Base-by-base conservation (phyloP, 108 stramenopile genomes). In the Pseudonitzschia multiseries region DNA sequence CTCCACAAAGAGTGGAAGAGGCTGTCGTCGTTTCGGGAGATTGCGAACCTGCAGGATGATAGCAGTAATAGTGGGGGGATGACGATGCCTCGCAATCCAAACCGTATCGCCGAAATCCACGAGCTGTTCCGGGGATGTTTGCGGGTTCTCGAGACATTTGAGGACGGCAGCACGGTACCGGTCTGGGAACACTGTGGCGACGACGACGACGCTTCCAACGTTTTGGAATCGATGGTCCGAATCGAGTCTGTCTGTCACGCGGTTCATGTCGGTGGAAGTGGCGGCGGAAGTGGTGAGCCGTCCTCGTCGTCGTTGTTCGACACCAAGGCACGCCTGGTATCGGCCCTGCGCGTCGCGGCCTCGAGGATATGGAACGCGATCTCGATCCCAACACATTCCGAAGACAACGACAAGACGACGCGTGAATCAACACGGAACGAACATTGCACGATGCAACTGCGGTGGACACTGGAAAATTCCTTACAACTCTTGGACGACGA, bases 111-210 rank as follows among this genome's bases (percentile, higher is more conserved):
- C 24, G 52, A 50, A 56, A 57, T 57, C 48, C 29, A 69, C 29
- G 53, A 56, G 26, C 24, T 32, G 2, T 50, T 56, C 22, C 52
- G 2, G 32, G 32, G 10, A 22, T 52, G 29, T 15, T 56, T 69
- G 53, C 54, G 33, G 52, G 53, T 56, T 56, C 31, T 56, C 1
- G 52, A 40, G 20, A 36, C n/a, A 31, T 8, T 53, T 28, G 52
- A 40, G 10, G 12, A 53, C 26, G 21, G 18, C 8, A 20, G 53
- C 53, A 31, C n/a, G n/a, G n/a, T 29, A n/a, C 54, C 69, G 22
- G 31, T 50, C 5, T 56, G 53, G 69, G 29, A 69, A 56, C 28
- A 69, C 28, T 69, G 69, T 53, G 53, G 52, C 2, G 51, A 41
- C 5, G 51, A 53, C 69, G 53, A 56, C 2, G 51, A 41, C 5